These are phyloP conservation scores for Gentiana dahurica DNA, from an alignment of 257 asterid species.

Conservation along the genomic window DNA sequence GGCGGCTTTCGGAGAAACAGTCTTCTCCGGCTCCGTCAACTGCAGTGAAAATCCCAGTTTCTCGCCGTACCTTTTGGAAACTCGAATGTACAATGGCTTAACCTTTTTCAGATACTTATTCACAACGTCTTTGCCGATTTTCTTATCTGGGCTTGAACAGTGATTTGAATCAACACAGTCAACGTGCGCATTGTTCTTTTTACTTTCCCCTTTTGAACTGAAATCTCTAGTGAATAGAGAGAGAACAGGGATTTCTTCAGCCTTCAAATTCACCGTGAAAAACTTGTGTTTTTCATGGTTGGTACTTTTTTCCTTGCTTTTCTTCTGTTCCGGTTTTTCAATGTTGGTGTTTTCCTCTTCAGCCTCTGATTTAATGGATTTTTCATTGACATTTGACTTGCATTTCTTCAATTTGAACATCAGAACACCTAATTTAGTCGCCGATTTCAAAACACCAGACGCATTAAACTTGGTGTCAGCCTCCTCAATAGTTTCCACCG, in stretches of 20 bases:
- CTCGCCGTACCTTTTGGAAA: constrained; percentile 62
- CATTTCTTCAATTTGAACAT: constrained; percentile 33
- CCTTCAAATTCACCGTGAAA: constrained; percentile 47
- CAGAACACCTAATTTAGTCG: constrained; percentile 28
- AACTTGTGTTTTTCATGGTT: constrained; percentile 2
- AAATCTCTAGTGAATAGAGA: constrained; percentile 51
- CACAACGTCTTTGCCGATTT: constrained; percentile 44
- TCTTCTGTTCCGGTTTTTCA: constrained; percentile 11
- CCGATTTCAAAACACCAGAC: constrained; percentile 18
- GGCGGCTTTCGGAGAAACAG: not conserved
- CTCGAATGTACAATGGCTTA: constrained; percentile 70
- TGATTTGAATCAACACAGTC: not conserved
- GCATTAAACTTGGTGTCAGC: constrained; percentile 20
- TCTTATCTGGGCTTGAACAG: constrained; percentile 22
- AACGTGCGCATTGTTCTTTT: not conserved
- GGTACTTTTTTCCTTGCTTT: constrained; percentile 3
- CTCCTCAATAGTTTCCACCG: constrained; percentile 4
- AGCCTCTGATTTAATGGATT: constrained; percentile 1
- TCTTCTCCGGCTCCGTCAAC: not conserved
- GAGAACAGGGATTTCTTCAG: constrained; percentile 46
- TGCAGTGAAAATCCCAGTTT: constrained; percentile 41
- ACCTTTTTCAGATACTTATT: constrained; percentile 75
- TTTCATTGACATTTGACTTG: constrained; percentile 9
- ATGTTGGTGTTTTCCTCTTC: constrained; percentile 1
- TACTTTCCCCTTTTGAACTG: constrained; percentile 29